Base-by-base conservation (phyloP, 208 protist genomes). In the Herpetomonas samuelpessoai region DNA sequence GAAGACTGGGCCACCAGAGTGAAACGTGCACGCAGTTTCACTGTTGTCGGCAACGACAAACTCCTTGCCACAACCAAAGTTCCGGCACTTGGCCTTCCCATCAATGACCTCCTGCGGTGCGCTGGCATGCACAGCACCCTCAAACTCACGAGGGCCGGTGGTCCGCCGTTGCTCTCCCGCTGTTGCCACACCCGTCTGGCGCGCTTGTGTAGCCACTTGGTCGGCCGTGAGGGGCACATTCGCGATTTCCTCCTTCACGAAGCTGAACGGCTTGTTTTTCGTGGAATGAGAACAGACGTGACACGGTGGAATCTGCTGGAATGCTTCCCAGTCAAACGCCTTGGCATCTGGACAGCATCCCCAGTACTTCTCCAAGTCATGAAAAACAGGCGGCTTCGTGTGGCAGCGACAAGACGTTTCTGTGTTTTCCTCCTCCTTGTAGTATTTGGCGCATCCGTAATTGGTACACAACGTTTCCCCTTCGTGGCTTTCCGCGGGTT, bases 321-420 rank as follows among this genome's bases (percentile, higher is more conserved):
- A 95, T 0, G 77, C 71, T 30, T 95, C 89, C 86, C 83, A 95
- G 53, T 95, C 89, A 48, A 78, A 80, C 2, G 81, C 86, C 30
- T 88, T 88, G 35, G 79, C 76, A 19, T 62, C 57, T 3, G 69
- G 65, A 46, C 86, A 95, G 71, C 89, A 95, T 0, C 69, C 62
- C 84, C 86, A 95, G 52, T 89, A 77, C 71, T 93, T 95, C 44
- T 88, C 81, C 56, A 86, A 64, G 61, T 93, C 89, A 47, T 92
- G 86, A 66, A 95, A 95, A 1, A 93, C 81, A 1, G 84, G 86
- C 2, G 76, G 81, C 27, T 85, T 77, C 0, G 55, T 50, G 46
- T 95, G 89, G 53, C 73, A 76, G 46, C 87, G 78, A 47, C 89
- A 95, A 0, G 81, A 61, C 0, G 25, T 48, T 10, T 91, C 86